Evolutionary conservation across 2,329 filamentous ascomycete genomes (phyloP), one percentile per base, ranked within the genome.

Genomic region (Penicillium sclerotiorum): DNA sequence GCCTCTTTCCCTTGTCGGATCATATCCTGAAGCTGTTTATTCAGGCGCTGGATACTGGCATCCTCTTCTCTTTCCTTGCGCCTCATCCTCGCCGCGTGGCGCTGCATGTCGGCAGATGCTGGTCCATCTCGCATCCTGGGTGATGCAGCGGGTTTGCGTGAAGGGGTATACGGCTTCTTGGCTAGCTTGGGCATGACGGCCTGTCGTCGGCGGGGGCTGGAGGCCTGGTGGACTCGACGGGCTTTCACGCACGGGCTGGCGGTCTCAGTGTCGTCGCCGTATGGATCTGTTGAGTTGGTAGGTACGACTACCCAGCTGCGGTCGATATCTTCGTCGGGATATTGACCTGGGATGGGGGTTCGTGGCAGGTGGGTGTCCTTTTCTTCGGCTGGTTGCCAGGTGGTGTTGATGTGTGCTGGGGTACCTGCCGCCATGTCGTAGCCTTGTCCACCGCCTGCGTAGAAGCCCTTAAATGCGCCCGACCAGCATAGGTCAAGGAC

Each of bases 1-100:
- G 94, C 94, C 69, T 94, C 88, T 60, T 87, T 87, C 1, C 92
- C 94, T 70, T 97, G 87, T 2, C 86, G 80, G 47, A 99, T 95
- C 88, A 99, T 90, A 27, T 86, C 88, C 64, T 88, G 83, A 40
- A 97, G 75, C 60, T 88, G 84, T 40, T 83, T 80, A 66, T 94
- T 95, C 71, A 97, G 85, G 21, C 87, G 83, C 41, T 84, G 85
- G 60, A 97, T 87, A 45, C 87, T 85, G 36, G 86, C 83, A 60
- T 97, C 91, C 7, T 89, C 82, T 60, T 92, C 86, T 38, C 85
- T 79, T 61, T 96, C 90, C 50, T 89, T 88, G 43, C 83, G 82
- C 20, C 85, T 78, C 57, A 87, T 82, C 64, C 84, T 81, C n/a
- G 85, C 85, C 5, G 90, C 85, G 48, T 92, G 83, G 37, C 82